Percentiles rank a stretch among this genome's conserved stretches.
Conservation (phyloP, 306 rosid species). For the Morella rubra region DNA sequence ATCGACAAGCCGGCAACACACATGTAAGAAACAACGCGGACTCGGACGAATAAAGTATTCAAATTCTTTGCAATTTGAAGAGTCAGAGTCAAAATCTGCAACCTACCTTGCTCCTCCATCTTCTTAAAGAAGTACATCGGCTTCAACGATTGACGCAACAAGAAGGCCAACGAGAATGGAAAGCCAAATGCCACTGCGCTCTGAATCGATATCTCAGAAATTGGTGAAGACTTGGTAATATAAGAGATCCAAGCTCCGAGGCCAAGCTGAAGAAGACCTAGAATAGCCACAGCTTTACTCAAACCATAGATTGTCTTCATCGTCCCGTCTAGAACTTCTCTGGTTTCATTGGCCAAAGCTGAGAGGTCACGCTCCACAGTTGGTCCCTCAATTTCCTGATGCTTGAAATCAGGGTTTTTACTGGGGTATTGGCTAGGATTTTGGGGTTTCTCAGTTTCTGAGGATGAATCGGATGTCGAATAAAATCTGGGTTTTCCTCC, state of each 20-base stretch:
- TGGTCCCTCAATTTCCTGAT: slow-evolving; percentile 93
- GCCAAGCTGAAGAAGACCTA: slow-evolving; percentile 66
- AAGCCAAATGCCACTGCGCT: slow-evolving; percentile 74
- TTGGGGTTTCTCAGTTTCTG: slow-evolving; percentile 44
- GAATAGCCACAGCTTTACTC: slow-evolving; percentile 52
- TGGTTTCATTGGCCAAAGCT: slow-evolving; percentile 60
- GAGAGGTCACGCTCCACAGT: slow-evolving; percentile 85
- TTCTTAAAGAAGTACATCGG: slow-evolving; percentile 59
- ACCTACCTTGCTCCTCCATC: slow-evolving; percentile 67
- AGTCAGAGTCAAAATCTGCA: slow-evolving; percentile 60
- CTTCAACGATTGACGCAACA: slow-evolving; percentile 65
- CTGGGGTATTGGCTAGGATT: slow-evolving; percentile 51
- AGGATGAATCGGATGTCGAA: slow-evolving; percentile 17
- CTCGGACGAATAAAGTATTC: slow-evolving; percentile 50
- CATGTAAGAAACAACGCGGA: slow-evolving; percentile 49
- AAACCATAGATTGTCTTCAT: slow-evolving; percentile 58
- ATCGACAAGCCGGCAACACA: slow-evolving; percentile 46
- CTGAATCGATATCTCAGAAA: slow-evolving; percentile 54
- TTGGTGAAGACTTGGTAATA: slow-evolving; percentile 33
- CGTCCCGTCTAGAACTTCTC: slow-evolving; percentile 51
- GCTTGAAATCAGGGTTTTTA: slow-evolving; percentile 67
- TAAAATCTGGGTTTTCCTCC: slow-evolving; percentile 31
- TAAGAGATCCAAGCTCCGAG: slow-evolving; percentile 77
- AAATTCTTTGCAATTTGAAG: slow-evolving; percentile 69
- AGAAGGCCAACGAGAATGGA: slow-evolving; percentile 63